Percentiles rank a stretch among this genome's conserved stretches.
phyloP scores from a whole-genome alignment of 2,329 filamentous ascomycete species.

The Aspergillus udagawae region DNA sequence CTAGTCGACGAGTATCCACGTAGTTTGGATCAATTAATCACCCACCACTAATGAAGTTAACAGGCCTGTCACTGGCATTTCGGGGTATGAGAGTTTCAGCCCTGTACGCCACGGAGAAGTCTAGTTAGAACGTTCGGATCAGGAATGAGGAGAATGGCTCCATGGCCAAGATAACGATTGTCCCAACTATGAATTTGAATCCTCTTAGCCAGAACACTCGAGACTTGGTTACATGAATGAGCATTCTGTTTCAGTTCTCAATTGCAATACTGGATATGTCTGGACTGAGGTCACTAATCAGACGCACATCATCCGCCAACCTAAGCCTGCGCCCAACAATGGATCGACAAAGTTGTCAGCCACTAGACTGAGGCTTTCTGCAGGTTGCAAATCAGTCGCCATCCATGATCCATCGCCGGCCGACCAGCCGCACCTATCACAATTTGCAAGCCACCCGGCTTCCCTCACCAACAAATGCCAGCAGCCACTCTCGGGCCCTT shows the following conservation, averaged over 20 bases:
- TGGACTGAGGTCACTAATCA: constrained; percentile 11
- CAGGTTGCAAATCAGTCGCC: constrained; percentile 8
- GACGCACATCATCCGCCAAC: constrained; percentile 22
- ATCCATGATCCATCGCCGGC: constrained; percentile 8
- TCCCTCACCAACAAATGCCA: constrained; percentile 7
- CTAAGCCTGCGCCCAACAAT: constrained; percentile 8
- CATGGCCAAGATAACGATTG: not conserved
- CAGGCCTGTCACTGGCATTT: not conserved
- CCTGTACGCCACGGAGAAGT: not conserved
- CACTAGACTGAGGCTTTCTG: constrained; percentile 9
- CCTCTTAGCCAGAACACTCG: not conserved
- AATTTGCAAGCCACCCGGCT: constrained; percentile 4
- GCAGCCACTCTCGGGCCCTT: constrained; percentile 10
- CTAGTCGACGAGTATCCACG: not conserved
- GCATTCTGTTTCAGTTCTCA: not conserved
- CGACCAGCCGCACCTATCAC: constrained; percentile 13
- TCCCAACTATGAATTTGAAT: not conserved
- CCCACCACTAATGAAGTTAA: not conserved
- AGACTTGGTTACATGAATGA: not conserved
- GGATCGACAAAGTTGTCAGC: constrained; percentile 12
- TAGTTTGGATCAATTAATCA: not conserved
- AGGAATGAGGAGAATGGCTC: not conserved
- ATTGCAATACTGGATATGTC: constrained; percentile 4
- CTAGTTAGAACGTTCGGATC: not conserved
- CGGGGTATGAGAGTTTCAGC: not conserved